Evolutionary conservation across 208 protist genomes (phyloP).

Genomic region (Vickermania spadyakhi): DNA sequence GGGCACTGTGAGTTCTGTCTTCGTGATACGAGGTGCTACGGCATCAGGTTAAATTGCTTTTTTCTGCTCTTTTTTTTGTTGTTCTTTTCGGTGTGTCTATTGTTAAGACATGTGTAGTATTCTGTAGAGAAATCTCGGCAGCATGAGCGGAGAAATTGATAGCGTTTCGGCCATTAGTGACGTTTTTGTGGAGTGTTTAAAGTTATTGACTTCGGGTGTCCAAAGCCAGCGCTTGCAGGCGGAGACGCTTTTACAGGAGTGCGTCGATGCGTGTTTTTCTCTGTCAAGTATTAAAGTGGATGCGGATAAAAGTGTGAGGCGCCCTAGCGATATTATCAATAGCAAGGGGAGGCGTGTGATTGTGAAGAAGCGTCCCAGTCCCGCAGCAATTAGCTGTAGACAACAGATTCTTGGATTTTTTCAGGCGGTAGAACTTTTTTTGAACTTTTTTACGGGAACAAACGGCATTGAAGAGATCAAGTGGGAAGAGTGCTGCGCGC

Average conservation of each 20-base stretch:
- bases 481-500: not conserved
- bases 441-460: not conserved
- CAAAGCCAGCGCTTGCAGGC: not conserved
- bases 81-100: not conserved
- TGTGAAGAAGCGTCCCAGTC: not conserved
- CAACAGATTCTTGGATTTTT: not conserved
- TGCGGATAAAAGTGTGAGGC: not conserved
- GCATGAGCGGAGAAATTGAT: not conserved
- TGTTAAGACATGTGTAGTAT: not conserved
- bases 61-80: no score
- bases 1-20: no score
- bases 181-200: not conserved
- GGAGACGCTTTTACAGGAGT: not conserved
- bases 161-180: not conserved
- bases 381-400: not conserved
- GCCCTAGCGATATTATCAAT: not conserved
- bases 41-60: no score
- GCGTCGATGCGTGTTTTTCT: not conserved
- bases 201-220: not conserved
- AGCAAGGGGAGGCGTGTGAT: not conserved
- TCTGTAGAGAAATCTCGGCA: not conserved
- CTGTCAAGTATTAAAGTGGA: not conserved
- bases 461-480: not conserved
- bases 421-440: not conserved
- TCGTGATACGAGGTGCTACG: no score